Evolutionary conservation across 1,284 basidiomycete species (phyloP).

Genomic region (Gastroboletus turbinatus): DNA sequence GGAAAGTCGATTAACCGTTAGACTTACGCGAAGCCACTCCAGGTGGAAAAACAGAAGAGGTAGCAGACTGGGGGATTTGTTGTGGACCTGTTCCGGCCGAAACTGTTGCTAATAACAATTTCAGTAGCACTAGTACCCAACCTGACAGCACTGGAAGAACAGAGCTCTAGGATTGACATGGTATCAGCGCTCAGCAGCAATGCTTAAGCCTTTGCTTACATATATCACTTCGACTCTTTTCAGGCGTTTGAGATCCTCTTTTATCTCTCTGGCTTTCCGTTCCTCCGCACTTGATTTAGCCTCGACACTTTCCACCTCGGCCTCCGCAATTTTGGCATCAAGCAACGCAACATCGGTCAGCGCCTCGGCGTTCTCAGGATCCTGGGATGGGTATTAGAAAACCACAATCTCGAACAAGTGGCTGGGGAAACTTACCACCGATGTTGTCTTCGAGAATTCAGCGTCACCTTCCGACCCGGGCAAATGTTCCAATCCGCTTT

Average conservation of each 20-base stretch:
- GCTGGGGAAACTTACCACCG: slow-evolving; percentile 37
- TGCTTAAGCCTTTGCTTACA: slow-evolving; percentile 47
- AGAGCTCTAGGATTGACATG: slow-evolving; percentile 49
- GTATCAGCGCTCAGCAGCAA: slow-evolving; percentile 3
- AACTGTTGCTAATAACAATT: slow-evolving; percentile 85
- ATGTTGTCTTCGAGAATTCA: slow-evolving; percentile 43
- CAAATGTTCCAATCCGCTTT: slow-evolving; percentile 86
- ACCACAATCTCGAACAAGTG: slow-evolving; percentile 3
- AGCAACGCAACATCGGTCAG: slow-evolving; percentile 68
- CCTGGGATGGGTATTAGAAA: slow-evolving; percentile 36
- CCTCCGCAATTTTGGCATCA: slow-evolving; percentile 70
- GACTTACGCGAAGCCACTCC: slow-evolving; percentile 67
- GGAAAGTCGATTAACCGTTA: neutral
- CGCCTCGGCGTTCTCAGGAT: slow-evolving; percentile 59
- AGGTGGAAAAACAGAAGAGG: slow-evolving; percentile 65
- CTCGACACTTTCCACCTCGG: slow-evolving; percentile 55
- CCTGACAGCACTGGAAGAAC: slow-evolving; percentile 82
- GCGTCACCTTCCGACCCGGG: slow-evolving; percentile 59
- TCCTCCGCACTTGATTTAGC: slow-evolving; percentile 56
- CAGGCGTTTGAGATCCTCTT: slow-evolving; percentile 79
- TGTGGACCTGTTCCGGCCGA: slow-evolving; percentile 68
- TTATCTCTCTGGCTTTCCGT: slow-evolving; percentile 65
- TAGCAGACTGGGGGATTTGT: slow-evolving; percentile 56
- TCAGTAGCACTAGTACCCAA: slow-evolving; percentile 88
- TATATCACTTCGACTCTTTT: slow-evolving; percentile 90